phyloP scores from a whole-genome alignment of 306 rosid species.

The Begonia masoniana region DNA sequence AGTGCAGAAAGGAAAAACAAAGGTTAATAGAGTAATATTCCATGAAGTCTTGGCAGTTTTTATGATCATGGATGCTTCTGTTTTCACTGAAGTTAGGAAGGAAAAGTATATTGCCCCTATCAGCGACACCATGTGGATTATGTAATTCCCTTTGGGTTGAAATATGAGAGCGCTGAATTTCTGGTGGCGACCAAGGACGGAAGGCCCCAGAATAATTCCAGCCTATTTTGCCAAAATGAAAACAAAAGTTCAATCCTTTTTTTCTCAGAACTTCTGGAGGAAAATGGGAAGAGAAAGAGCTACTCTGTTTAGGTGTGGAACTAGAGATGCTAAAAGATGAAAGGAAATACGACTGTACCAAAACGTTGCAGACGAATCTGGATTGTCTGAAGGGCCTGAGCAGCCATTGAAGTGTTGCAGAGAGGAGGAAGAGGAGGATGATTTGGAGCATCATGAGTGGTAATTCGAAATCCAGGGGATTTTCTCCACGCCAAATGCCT shows the following conservation, averaged over 20 bases:
- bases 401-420: too few species aligned
- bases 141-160: constrained; percentile 13
- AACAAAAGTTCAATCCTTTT: neutral
- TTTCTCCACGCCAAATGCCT: too few species aligned
- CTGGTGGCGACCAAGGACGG: constrained; percentile 32
- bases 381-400: too few species aligned
- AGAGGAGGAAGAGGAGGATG: too few species aligned
- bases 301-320: too few species aligned
- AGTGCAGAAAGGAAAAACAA: constrained; percentile 22
- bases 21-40: constrained; percentile 13
- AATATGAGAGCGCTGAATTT: constrained; percentile 12
- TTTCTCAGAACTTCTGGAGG: too few species aligned
- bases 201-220: constrained; percentile 71
- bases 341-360: too few species aligned
- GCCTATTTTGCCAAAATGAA: constrained; percentile 23
- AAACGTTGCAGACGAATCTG: too few species aligned
- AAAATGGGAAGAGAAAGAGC: too few species aligned
- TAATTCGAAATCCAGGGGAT: too few species aligned
- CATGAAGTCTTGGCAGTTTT: constrained; percentile 35
- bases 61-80: constrained; percentile 22
- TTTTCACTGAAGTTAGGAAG: constrained; percentile 54
- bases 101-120: constrained; percentile 56
- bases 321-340: too few species aligned
- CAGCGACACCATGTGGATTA: constrained; percentile 35
- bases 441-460: too few species aligned